Conservation (phyloP, 192 early-diverging fungal species). For the Coemansia reversa region DNA sequence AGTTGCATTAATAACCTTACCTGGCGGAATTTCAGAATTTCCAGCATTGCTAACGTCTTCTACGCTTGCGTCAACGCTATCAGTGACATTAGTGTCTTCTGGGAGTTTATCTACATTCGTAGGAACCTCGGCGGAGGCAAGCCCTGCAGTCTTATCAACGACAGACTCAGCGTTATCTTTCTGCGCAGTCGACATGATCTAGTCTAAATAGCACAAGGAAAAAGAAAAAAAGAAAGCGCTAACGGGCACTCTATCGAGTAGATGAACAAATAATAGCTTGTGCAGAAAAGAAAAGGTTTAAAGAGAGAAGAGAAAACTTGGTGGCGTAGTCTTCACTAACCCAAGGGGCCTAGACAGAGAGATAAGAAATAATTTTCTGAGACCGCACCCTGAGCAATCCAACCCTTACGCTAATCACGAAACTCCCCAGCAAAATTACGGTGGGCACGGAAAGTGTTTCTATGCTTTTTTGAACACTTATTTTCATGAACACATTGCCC, state of each 20-base stretch:
- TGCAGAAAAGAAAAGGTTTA: slow-evolving; percentile 1
- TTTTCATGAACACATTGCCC: too few species aligned
- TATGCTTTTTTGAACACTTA: too few species aligned
- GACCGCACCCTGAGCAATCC: not conserved
- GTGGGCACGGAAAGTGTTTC: too few species aligned
- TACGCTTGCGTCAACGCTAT: not conserved
- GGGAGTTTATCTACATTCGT: not conserved
- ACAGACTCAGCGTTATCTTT: slow-evolving; percentile 10
- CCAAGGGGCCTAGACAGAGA: not conserved
- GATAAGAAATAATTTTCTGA: slow-evolving; percentile 5
- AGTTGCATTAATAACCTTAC: not conserved
- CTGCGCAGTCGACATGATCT: slow-evolving; percentile 32
- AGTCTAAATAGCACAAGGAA: not conserved
- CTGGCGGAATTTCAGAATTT: slow-evolving; percentile 6
- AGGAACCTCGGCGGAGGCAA: not conserved
- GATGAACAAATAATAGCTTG: slow-evolving; percentile 1
- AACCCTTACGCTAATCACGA: not conserved
- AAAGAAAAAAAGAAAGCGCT: slow-evolving; percentile 6
- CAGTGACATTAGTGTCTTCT: not conserved
- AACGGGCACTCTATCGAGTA: not conserved
- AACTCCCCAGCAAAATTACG: not conserved
- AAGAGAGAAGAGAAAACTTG: not conserved
- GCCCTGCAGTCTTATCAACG: slow-evolving; percentile 3
- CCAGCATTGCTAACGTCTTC: not conserved
- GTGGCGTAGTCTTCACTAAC: not conserved